Evolutionary conservation across 192 early-diverging fungal genomes (phyloP), one percentile per base, ranked within the genome.

Genomic region (Coemansia asiatica): DNA sequence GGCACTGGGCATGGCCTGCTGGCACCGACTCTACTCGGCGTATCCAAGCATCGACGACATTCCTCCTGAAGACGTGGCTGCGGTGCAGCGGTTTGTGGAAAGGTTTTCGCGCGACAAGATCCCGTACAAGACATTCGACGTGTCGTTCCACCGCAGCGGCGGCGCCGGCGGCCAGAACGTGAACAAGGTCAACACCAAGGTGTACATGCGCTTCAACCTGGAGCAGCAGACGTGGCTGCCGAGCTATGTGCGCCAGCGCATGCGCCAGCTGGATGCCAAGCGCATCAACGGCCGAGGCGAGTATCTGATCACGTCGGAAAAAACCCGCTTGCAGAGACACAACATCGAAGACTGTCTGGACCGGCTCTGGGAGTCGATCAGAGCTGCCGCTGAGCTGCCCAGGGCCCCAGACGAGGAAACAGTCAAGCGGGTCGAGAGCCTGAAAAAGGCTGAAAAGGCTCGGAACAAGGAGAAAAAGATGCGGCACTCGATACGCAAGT

Each of bases 91-190:
- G 19, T 90, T 86, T 81, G 59, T 68, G 10, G 60, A 60, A 35
- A 74, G 64, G 56, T 85, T 86, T 56, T 76, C 75, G 56, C 84
- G 86, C 47, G 80, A 81, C 21, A 75, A 60, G 10, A 89, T 91
- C 31, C 90, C 90, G 26, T 81, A 83, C 69, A 87, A 81, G 29
- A 63, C 77, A 1, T 85, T 91, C 46, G 72, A 74, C 12, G 59
- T 86, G 16, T 76, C 81, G 13, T 91, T 90, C 72, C 80, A 85
- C 35, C 84, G 92, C 61, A 87, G 89, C 69, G 86, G 92, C 69
- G 94, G 92, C 5, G 91, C 94, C 12, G 94, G 94, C 25, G 94
- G 94, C 21, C 92, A 96, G 67, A 94, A 96, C 69, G 94, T 96
- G 29, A 96, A 96, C 84, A 96, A 96, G 86, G 89, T 94, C 21